Evolutionary conservation across 352 stramenopile species (phyloP), one percentile per base, ranked within the genome.

Genomic region (Pythium chondricola): DNA sequence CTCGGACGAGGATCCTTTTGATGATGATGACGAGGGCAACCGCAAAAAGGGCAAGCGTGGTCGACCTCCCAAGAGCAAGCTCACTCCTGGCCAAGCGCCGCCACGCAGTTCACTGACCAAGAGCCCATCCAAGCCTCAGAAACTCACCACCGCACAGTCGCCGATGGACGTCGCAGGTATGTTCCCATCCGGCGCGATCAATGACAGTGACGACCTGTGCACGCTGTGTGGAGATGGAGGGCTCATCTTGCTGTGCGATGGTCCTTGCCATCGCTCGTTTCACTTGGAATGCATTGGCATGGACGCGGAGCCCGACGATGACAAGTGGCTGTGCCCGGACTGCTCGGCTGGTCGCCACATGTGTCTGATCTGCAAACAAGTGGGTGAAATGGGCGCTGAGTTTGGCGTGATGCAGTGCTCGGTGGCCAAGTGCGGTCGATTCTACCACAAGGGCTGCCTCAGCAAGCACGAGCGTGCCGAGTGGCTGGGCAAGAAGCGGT

Each of bases 361-460:
- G 75, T 97, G 90, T 44, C 50, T 97, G 54, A 81, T 95, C 39
- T 97, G 90, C 61, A 93, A 91, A 53, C 74, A 95, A 61, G 84
- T 94, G 1, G 87, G 87, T 29, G 83, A 94, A 56, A 93, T 94
- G 81, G 83, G 82, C 24, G 75, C 71, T 1, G 82, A 96, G 57
- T 93, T 89, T 61, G 86, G 88, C 29, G 88, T 97, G 7, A 88
- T 83, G 1, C 85, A 95, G 60, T 97, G 88, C 50, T 91, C 86
- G 14, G 84, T 95, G 51, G 81, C 81, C 18, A 95, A 93, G 56
- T 97, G 89, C 48, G 89, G 89, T 16, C 71, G 89, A n/a, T 97
- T 96, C 52, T 96, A 97, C 68, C 89, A 97, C 66, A 86, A 90
- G 48, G 75, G 76, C 6, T 95, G 87, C 43, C 52, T 96, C n/a